phyloP scores from a whole-genome alignment of 2,329 filamentous ascomycete genomes.

The Xylaria digitata region DNA sequence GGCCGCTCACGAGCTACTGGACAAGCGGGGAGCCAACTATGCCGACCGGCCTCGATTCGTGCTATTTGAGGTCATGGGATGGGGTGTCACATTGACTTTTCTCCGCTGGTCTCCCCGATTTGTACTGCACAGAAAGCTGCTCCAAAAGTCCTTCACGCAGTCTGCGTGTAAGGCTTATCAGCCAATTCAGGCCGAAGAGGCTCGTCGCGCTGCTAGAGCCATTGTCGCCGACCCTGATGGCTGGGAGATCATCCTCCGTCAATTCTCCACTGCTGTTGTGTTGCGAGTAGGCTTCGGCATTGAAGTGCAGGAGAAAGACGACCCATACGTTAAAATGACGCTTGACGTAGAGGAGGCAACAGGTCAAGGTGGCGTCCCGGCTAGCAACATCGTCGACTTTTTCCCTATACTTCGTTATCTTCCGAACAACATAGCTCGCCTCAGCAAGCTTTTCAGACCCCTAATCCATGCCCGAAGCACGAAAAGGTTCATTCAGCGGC shows the following conservation, averaged over 20 bases:
- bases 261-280: constrained; percentile 35
- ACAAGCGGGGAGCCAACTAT: constrained; percentile 59
- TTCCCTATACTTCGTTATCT: constrained; percentile 32
- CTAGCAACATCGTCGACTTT: constrained; percentile 32
- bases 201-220: constrained; percentile 30
- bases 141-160: constrained; percentile 58
- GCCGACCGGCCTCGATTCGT: constrained; percentile 59
- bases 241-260: constrained; percentile 31
- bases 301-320: constrained; percentile 33
- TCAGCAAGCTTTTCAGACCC: constrained; percentile 28
- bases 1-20: constrained; percentile 58
- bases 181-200: constrained; percentile 39
- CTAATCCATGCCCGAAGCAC: constrained; percentile 31
- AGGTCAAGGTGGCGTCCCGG: constrained; percentile 33
- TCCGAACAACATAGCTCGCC: constrained; percentile 14
- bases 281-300: constrained; percentile 37
- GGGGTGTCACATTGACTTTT: constrained; percentile 36
- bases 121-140: constrained; percentile 57
- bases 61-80: constrained; percentile 36
- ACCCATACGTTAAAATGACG: constrained; percentile 34
- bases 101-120: constrained; percentile 53
- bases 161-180: constrained; percentile 51
- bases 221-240: constrained; percentile 24
- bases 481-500: constrained; percentile 20
- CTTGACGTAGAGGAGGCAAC: constrained; percentile 36